Evolutionary conservation across 1,139 yeast genomes (phyloP).

Genomic region (Pichia sp.): DNA sequence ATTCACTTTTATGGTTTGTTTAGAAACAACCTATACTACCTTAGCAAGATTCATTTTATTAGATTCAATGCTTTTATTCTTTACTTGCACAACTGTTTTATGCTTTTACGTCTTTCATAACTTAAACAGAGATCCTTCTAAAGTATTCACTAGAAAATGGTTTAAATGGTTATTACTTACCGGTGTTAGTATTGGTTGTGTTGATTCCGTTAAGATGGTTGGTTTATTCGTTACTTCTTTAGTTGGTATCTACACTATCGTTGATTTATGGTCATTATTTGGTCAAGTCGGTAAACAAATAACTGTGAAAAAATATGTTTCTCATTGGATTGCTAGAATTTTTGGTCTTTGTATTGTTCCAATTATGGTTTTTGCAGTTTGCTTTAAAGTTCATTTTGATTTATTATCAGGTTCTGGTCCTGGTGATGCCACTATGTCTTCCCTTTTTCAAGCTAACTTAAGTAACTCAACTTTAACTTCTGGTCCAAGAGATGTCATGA

Average conservation of each 20-base stretch:
- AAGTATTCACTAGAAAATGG: slow-evolving; percentile 72
- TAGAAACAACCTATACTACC: slow-evolving; percentile 83
- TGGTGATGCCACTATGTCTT: slow-evolving; percentile 96
- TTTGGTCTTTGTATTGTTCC: slow-evolving; percentile 60
- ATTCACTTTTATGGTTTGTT: slow-evolving; percentile 76
- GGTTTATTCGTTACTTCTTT: slow-evolving; percentile 71
- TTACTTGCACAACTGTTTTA: slow-evolving; percentile 79
- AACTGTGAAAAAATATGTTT: slow-evolving; percentile 43
- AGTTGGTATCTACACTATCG: slow-evolving; percentile 70
- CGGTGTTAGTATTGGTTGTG: slow-evolving; percentile 71
- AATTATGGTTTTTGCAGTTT: slow-evolving; percentile 50
- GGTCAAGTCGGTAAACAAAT: slow-evolving; percentile 45
- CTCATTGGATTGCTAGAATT: slow-evolving; percentile 64
- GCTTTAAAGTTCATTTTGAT: slow-evolving; percentile 71
- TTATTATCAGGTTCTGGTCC: slow-evolving; percentile 72
- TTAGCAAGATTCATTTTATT: slow-evolving; percentile 86
- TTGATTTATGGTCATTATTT: slow-evolving; percentile 65
- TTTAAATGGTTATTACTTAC: slow-evolving; percentile 85
- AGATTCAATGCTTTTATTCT: slow-evolving; percentile 93
- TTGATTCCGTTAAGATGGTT: slow-evolving; percentile 82
- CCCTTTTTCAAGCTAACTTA: slow-evolving; percentile 91
- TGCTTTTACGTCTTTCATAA: slow-evolving; percentile 77
- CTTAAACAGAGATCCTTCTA: slow-evolving; percentile 46
- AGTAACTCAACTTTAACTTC: slow-evolving; percentile 71
- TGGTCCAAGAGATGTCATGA: slow-evolving; percentile 84